Evolutionary conservation across 2,329 filamentous ascomycete genomes (phyloP), one percentile per base, ranked within the genome.

Genomic region (Pseudocercospora cruenta): DNA sequence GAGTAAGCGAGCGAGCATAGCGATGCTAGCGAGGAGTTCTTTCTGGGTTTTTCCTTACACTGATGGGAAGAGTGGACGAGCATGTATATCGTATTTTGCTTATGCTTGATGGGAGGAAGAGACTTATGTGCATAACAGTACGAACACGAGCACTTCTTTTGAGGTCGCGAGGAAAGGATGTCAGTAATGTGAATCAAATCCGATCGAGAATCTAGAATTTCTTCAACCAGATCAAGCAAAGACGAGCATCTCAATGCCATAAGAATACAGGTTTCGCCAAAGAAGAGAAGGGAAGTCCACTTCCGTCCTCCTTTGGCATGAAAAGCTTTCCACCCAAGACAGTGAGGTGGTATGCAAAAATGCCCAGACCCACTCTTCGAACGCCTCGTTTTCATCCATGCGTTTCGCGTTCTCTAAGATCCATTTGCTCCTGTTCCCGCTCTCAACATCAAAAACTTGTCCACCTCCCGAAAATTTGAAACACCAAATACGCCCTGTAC

Each of bases 401-500:
- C 39, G 39, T 43, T 43, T 43, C 39, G 39, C 39, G 39, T 33
- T 61, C 43, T 47, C 43, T 51, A 61, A 24, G 49, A 54, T 26
- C 39, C 39, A 43, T 43, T 43, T 26, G 58, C 36, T 60, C 58
- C 43, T 55, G 51, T 43, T 43, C 39, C 39, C 39, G 39, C 39
- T 43, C 36, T 21, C n/a, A n/a, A n/a, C n/a, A n/a, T n/a, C n/a
- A n/a, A n/a, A n/a, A n/a, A n/a, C n/a, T n/a, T n/a, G n/a, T n/a
- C n/a, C n/a, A n/a, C n/a, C n/a, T n/a, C n/a, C n/a, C n/a, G n/a
- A n/a, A n/a, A n/a, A n/a, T 36, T 36, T 36, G 33, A n/a, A n/a
- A 59, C 21, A 36, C 57, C 45, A 53, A 28, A 24, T 49, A 66
- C 60, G 60, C 60, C 60, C 64, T 67, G 60, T 67, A 62, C 58